These are phyloP conservation scores for Raddia guianensis DNA, from an alignment of 176 grass and related monocot species.

Conservation along the genomic window DNA sequence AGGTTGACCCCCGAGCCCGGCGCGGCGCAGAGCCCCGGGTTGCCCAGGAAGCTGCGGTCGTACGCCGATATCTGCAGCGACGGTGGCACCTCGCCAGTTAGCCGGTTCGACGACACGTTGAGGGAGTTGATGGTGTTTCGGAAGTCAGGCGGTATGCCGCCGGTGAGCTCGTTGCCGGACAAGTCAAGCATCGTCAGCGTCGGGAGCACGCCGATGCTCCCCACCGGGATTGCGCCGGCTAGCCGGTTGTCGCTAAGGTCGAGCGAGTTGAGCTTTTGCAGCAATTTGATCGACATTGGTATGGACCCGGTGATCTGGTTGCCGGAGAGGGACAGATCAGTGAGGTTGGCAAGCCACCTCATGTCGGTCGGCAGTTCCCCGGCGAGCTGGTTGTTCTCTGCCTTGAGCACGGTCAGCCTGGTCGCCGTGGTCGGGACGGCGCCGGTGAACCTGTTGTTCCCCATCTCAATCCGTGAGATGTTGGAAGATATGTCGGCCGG, in stretches of 20 bases:
- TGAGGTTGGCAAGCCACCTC: conserved; percentile 45
- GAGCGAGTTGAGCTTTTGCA: conserved; percentile 52
- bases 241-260: conserved; percentile 59
- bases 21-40: conserved; percentile 58
- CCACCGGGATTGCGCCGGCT: conserved; percentile 55
- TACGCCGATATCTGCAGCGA: conserved; percentile 58
- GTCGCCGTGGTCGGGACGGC: conserved; percentile 36
- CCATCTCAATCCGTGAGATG: conserved; percentile 59
- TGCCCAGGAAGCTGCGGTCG: conserved; percentile 65
- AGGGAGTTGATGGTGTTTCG: conserved; percentile 45
- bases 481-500: conserved; percentile 40
- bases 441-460: conserved; percentile 65
- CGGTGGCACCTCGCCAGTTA: conserved; percentile 64
- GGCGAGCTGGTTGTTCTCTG: conserved; percentile 59
- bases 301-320: conserved; percentile 59
- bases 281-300: conserved; percentile 39
- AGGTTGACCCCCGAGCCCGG: conserved; percentile 27
- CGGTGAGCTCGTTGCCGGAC: conserved; percentile 59
- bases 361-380: conserved; percentile 53
- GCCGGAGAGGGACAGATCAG: conserved; percentile 24
- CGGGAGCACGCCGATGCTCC: conserved; percentile 35
- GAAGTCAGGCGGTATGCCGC: conserved; percentile 55
- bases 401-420: conserved; percentile 40
- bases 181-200: conserved; percentile 52
- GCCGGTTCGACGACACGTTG: conserved; percentile 67